Conservation (phyloP, 106 monocot genomes). For the Apostasia shenzhenica region DNA sequence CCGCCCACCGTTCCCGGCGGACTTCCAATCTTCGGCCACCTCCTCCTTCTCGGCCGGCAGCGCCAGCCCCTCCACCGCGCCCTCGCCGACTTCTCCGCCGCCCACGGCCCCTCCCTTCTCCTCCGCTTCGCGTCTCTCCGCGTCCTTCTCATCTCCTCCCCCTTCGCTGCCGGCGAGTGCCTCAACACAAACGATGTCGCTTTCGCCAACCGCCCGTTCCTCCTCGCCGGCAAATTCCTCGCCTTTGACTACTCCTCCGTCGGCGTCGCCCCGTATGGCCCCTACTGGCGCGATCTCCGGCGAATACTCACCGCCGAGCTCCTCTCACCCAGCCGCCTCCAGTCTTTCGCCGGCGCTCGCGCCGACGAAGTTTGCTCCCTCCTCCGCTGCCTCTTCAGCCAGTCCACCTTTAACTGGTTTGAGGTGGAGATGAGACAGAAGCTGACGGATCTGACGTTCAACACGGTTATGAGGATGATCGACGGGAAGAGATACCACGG, state of each 20-base stretch:
- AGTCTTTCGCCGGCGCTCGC: not conserved
- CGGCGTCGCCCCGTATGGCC: constrained; percentile 2
- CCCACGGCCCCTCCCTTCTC: not conserved
- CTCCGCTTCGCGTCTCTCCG: not conserved
- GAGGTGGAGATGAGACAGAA: constrained; percentile 10
- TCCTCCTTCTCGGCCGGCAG: not conserved
- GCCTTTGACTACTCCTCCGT: constrained; percentile 1
- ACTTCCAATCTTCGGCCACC: constrained; percentile 9
- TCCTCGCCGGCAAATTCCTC: not conserved
- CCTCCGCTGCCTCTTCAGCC: not conserved
- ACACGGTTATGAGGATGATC: constrained; percentile 15
- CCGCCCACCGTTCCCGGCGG: not conserved
- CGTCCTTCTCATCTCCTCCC: constrained; percentile 3
- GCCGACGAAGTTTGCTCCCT: not conserved
- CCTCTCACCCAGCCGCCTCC: not conserved
- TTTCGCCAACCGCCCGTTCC: not conserved
- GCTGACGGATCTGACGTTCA: not conserved
- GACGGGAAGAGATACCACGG: not conserved
- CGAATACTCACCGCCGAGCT: constrained; percentile 4
- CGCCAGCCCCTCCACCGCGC: not conserved
- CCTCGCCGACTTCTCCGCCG: not conserved
- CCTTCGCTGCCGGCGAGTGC: not conserved
- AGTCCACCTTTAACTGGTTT: not conserved
- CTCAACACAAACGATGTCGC: not conserved
- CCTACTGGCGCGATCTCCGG: constrained; percentile 15